These are phyloP conservation scores for Biscutella laevigata DNA, from an alignment of 441 rosid species.

Conservation along the genomic window DNA sequence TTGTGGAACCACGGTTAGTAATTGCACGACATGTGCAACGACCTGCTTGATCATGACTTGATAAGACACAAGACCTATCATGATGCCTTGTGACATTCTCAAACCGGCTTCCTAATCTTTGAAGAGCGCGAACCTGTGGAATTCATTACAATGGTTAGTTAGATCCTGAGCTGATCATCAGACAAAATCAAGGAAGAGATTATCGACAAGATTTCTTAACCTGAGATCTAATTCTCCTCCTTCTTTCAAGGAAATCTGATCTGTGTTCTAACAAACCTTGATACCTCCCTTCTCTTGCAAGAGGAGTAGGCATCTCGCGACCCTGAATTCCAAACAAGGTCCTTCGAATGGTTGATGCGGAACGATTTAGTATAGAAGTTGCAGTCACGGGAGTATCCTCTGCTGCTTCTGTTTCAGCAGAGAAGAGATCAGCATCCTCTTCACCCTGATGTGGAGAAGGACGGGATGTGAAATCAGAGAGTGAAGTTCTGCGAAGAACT, in stretches of 20 bases:
- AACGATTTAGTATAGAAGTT: conserved; percentile 37
- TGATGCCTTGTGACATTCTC: conserved; percentile 86
- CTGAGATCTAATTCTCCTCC: conserved; percentile 97
- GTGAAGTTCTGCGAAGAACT: conserved; percentile 82
- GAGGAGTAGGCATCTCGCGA: conserved; percentile 50
- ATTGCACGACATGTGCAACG: conserved; percentile 63
- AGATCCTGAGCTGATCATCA: conserved; percentile 16
- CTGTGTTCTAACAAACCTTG: conserved; percentile 80
- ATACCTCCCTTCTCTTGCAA: conserved; percentile 70
- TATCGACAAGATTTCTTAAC: conserved; percentile 30
- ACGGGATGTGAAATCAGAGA: conserved; percentile 50
- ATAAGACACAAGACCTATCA: conserved; percentile 80
- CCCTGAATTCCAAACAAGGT: conserved; percentile 45
- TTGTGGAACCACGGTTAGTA: conserved; percentile 37
- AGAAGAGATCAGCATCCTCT: conserved; percentile 39
- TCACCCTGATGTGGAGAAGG: conserved; percentile 45
- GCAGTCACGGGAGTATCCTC: conserved; percentile 28
- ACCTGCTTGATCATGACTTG: conserved; percentile 83
- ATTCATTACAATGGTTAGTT: conserved; percentile 19
- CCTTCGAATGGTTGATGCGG: conserved; percentile 36
- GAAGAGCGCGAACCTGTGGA: conserved; percentile 83
- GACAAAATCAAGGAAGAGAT: neutral
- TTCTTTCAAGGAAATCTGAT: conserved; percentile 79
- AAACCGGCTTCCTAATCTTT: conserved; percentile 82
- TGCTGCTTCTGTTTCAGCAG: conserved; percentile 32